Evolutionary conservation across 2,329 filamentous ascomycete genomes (phyloP).

Genomic region (Penicillium rolfsii): DNA sequence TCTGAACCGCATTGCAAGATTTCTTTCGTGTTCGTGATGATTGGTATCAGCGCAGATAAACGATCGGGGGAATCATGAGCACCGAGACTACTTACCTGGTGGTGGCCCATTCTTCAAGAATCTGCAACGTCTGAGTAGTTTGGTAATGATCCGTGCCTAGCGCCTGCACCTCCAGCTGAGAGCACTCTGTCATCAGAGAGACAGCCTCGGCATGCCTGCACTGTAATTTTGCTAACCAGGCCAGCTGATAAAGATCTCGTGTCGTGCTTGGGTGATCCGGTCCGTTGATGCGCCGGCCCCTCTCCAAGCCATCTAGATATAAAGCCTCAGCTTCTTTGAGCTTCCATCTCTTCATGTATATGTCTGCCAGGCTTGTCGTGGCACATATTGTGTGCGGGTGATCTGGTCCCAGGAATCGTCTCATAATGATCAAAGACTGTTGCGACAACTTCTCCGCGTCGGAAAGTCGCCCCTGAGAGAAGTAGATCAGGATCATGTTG

Average conservation of each 20-base stretch:
- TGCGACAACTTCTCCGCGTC: conserved; percentile 9
- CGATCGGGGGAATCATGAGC: not conserved
- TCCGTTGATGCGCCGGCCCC: not conserved
- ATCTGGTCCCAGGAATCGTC: not conserved
- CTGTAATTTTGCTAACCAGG: not conserved
- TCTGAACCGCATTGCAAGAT: not conserved
- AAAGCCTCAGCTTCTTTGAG: conserved; percentile 5
- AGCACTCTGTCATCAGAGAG: conserved; percentile 5
- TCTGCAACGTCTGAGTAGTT: not conserved
- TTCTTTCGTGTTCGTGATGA: not conserved
- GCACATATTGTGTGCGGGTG: not conserved
- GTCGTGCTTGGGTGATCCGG: not conserved
- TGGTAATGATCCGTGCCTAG: conserved; percentile 4
- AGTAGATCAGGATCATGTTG: not conserved
- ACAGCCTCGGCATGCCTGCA: not conserved
- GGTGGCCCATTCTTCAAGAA: conserved; percentile 5
- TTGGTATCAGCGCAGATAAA: not conserved
- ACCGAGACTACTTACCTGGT: not conserved
- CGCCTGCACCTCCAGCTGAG: not conserved
- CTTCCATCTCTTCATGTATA: not conserved
- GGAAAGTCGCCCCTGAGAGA: conserved; percentile 1
- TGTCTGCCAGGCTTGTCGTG: not conserved
- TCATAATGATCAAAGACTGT: not conserved
- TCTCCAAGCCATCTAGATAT: not conserved
- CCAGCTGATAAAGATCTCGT: not conserved